Conservation (phyloP, 306 rosid species). For the Acacia acuminata region DNA sequence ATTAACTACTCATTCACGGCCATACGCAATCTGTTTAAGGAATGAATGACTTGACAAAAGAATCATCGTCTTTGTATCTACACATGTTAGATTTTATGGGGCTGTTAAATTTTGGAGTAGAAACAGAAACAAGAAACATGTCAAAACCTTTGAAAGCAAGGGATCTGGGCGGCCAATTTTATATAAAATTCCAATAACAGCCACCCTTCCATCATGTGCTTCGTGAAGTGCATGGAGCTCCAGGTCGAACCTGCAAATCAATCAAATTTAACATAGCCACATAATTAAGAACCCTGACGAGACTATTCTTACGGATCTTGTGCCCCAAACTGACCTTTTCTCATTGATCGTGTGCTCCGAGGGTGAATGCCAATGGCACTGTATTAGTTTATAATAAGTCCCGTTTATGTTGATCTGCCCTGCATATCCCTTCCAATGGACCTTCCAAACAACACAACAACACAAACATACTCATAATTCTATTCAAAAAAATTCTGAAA, state of each 20-base stretch:
- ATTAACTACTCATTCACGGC: not conserved
- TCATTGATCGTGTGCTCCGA: conserved; percentile 80
- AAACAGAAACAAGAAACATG: not conserved
- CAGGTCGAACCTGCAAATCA: conserved; percentile 51
- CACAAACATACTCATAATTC: not conserved
- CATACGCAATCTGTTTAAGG: not conserved
- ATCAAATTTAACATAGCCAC: not conserved
- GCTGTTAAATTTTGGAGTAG: not conserved
- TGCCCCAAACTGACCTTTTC: conserved; percentile 43
- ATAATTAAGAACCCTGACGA: not conserved
- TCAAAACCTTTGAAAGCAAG: conserved; percentile 61
- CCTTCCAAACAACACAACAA: conserved; percentile 35
- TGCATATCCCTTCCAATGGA: conserved; percentile 63
- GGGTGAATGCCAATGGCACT: conserved; percentile 88
- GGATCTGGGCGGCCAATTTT: conserved; percentile 60
- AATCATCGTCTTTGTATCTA: not conserved
- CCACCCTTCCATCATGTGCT: conserved; percentile 42
- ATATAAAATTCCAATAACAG: conserved; percentile 66
- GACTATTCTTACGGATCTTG: not conserved
- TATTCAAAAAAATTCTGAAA: not conserved
- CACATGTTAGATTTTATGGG: not conserved
- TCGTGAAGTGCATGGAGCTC: conserved; percentile 66
- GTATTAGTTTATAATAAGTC: conserved; percentile 48
- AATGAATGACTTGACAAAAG: not conserved
- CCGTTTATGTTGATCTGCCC: conserved; percentile 65